Conservation (phyloP, 108 stramenopile genomes). For the Heterococcus sp. region DNA sequence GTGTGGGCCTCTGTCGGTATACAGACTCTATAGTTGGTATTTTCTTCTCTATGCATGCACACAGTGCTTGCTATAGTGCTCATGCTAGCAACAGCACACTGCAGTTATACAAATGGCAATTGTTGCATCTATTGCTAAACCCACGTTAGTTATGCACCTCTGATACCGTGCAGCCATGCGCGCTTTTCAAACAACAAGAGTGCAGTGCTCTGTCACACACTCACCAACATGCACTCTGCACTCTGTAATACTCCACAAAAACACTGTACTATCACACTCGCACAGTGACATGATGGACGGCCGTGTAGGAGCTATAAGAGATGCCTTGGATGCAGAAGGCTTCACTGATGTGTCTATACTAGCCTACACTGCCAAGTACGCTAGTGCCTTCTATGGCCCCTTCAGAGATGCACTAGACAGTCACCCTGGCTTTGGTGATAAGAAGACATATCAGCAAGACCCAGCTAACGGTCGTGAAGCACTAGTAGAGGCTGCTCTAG, state of each 20-base stretch:
- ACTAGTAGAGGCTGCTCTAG: slow-evolving; percentile 84
- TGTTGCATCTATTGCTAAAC: too few relatives aligned
- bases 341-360: slow-evolving; percentile 95
- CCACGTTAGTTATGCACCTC: too few relatives aligned
- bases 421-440: slow-evolving; percentile 72
- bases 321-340: slow-evolving; percentile 95
- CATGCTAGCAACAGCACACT: too few relatives aligned
- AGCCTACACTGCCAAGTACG: slow-evolving; percentile 98
- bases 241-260: not conserved
- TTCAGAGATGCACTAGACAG: slow-evolving; percentile 97
- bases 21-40: too few relatives aligned
- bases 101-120: too few relatives aligned
- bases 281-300: slow-evolving; percentile 74
- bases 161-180: too few relatives aligned
- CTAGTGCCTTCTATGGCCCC: slow-evolving; percentile 97
- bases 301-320: slow-evolving; percentile 91
- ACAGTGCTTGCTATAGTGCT: too few relatives aligned
- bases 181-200: not conserved
- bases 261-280: too few relatives aligned
- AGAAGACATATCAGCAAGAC: slow-evolving; percentile 99
- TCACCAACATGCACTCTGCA: not conserved
- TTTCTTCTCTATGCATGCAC: too few relatives aligned
- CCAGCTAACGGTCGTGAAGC: slow-evolving; percentile 95
- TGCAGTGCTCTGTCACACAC: slow-evolving; percentile 7
- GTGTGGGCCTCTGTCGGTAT: too few relatives aligned